Base-by-base conservation (phyloP, 225 moss, liverwort and hornwort genomes). In the Bryum argenteum region DNA sequence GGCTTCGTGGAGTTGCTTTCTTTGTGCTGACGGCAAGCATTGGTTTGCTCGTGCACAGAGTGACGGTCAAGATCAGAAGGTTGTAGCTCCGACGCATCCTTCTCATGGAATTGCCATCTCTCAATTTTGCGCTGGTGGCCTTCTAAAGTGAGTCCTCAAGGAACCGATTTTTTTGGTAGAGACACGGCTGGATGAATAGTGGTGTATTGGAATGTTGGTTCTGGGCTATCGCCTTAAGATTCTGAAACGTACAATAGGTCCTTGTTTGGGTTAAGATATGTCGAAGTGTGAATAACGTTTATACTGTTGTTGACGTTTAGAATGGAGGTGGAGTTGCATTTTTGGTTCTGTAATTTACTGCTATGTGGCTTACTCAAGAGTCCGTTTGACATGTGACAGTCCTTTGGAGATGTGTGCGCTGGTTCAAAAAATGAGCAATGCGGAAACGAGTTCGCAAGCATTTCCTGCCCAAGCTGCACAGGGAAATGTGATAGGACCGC, bases 351-450 rank as follows among this genome's bases (percentile, higher is more conserved):
- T 39, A 15, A 0, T 9, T 43, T 10, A 12, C 22, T 60, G 19
- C 44, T 44, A 20, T 33, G 40, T 33, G 58, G 47, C 58, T 33
- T 12, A 47, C 44, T 74, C 16, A 70, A 33, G 43, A 3, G 24
- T 60, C 11, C 13, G 11, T 47, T 19, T 19, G 38, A 11, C 38
- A 16, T 53, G 41, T 41, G 66, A 60, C 78, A 95, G 91, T 66
- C 95, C 91, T 61, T 75, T 91, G 79, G 89, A 95, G 71, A 87
- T 89, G 40, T 93, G 93, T 60, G 91, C 91, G 55, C 75, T 71
- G 71, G 71, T 33, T 33, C 33, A 33, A 33, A 3, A 33, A 33
- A 2, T 87, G 54, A 82, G 45, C 54, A 85, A 87, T 40, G 75
- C 76, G 37, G 91, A 93, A 54, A 77, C 84, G 24, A 73, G 77